Base-by-base conservation (phyloP, 495 filamentous ascomycete genomes). In the Aspergillus indologenus region DNA sequence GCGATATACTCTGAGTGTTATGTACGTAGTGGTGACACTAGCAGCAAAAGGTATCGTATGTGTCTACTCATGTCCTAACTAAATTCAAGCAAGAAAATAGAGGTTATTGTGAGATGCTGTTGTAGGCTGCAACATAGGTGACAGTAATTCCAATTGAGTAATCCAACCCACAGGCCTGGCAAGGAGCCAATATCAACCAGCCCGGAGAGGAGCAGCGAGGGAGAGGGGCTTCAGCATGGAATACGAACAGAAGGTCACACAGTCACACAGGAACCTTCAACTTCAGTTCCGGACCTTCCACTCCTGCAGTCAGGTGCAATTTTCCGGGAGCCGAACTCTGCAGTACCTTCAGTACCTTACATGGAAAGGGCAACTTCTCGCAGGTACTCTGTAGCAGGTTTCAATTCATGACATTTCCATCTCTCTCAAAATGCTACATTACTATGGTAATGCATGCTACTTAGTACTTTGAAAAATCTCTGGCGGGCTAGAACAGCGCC, bases 281-380 rank as follows among this genome's bases (percentile, higher is more conserved):
- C 26, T 9, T 29, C 9, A 3, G n/a, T 56, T 56, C 51, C 44
- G 57, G 57, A 21, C 15, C 57, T 54, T 59, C 49, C 57, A 54
- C 51, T 24, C 51, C 51, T 57, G 54, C 60, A 57, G 54, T 59
- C 57, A 53, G 56, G 55, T 58, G 56, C 34, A 62, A 62, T 51
- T 58, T 46, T 47, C 60, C 60, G 60, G n/a, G n/a, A 21, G 48
- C 48, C 48, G 48, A 51, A 24, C 45, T 50, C 43, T 43, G 20
- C 34, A 43, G 31, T 50, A 42, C 45, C 55, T 51, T 51, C 34
- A 43, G 31, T 50, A 42, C 45, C 55, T 51, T 51, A 51, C 48
- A 51, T 51, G 23, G 48, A 21, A n/a, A n/a, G n/a, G n/a, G n/a
- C n/a, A n/a, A n/a, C n/a, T n/a, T n/a, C n/a, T n/a, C n/a, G n/a